Percentiles rank a stretch among this genome's conserved stretches.
Evolutionary conservation across 2,329 filamentous ascomycete species (phyloP).

Genomic region (Cadophora gregata): DNA sequence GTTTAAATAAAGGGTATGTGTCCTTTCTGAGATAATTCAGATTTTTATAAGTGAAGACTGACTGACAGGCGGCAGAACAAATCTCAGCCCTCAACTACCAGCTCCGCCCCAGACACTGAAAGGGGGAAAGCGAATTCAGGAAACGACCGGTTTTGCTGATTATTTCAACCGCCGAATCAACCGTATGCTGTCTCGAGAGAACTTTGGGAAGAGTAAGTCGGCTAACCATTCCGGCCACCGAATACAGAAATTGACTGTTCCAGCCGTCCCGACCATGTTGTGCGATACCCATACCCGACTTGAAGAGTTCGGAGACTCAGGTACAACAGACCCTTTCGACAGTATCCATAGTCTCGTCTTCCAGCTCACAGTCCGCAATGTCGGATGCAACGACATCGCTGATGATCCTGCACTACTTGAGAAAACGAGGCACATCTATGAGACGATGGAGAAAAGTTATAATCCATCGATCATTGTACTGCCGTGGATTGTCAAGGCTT

Average conservation of each 20-base stretch:
- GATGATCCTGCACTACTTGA: conserved; percentile 50
- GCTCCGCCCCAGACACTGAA: background rate
- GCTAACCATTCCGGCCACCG: background rate
- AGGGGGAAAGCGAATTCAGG: background rate
- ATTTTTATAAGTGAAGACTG: background rate
- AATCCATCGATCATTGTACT: conserved; percentile 57
- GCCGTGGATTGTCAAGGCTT: conserved; percentile 55
- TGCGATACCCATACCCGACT: conserved; percentile 50
- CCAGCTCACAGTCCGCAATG: conserved; percentile 61
- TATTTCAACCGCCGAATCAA: conserved; percentile 27
- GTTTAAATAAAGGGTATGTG: conserved; percentile 51
- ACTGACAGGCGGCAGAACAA: background rate
- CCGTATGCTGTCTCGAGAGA: conserved; percentile 48
- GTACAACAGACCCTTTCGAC: conserved; percentile 59
- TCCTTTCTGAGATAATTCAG: background rate
- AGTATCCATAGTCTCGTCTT: conserved; percentile 59
- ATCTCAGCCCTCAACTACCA: background rate
- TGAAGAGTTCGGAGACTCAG: conserved; percentile 45
- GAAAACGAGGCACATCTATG: conserved; percentile 53
- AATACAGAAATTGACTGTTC: background rate
- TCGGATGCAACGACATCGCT: conserved; percentile 60
- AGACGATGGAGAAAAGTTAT: conserved; percentile 52
- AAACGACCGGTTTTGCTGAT: conserved; percentile 4
- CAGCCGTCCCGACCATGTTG: conserved; percentile 50
- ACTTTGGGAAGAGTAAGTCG: conserved; percentile 43